Evolutionary conservation across 768 basidiomycete species (phyloP), one percentile per base, ranked within the genome.

Genomic region (Amanita polypyramis): DNA sequence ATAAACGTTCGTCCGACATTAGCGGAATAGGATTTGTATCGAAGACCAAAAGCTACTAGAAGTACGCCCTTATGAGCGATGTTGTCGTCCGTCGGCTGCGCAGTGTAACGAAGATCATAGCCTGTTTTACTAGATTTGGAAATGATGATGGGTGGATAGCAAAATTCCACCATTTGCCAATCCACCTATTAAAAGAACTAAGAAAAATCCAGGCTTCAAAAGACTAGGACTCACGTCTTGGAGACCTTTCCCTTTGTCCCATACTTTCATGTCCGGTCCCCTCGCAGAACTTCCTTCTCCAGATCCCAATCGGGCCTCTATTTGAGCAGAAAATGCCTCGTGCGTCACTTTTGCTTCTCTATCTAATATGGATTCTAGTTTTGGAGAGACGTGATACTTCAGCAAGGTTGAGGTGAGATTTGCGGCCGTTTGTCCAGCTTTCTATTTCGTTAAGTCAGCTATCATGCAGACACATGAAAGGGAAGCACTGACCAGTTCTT

Each of bases 1-100:
- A 97, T 88, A 65, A 96, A 94, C 2, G 89, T 97, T 37, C 95
- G 76, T 3, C 89, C 93, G 54, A 97, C 77, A 61, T 92, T 95
- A 23, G 87, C 80, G 60, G 91, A 92, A 56, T 99, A 98, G 0
- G 82, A 85, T 59, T 85, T 94, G 67, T 95, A 97, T 21, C 91
- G 79, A 62, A 98, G 73, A 21, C 94, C 95, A 53, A 96, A 76
- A 4, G 85, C 79, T 8, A 89, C 80, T 5, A 98, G 69, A 49
- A 97, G 78, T 34, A 98, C 89, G 15, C 94, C 94, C 57, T 86
- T 82, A 66, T 87, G 78, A 42, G 87, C 81, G 54, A 97, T 85
- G 50, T 75, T 73, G 57, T 95, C 87, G 21, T 77, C 70, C 17
- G 89, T 82, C 5, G 94, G 92, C 61, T 91, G 83, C 0, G 90